Base-by-base conservation (phyloP, 148 eudicot species). In the Amaranthus cruentus region DNA sequence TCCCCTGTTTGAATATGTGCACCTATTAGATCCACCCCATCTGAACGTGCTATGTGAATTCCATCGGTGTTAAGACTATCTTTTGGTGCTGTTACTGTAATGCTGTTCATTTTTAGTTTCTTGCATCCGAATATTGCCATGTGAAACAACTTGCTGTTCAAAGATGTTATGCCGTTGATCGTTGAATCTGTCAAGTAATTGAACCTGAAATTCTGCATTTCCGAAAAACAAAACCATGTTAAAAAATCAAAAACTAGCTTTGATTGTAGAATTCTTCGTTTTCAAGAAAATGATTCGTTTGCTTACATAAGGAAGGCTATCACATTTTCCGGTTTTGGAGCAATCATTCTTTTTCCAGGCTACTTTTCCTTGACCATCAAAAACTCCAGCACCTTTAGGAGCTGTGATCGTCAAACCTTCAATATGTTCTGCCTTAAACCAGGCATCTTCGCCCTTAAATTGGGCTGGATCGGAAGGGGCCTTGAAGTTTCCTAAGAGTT, bases 21-120 rank as follows among this genome's bases (percentile, higher is more conserved):
- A 21, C 78, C 70, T 0, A 55, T 73, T 67, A 92, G 73, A 1
- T 62, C 81, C 11, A 92, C 68, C 0, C 50, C 72, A 1, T 13
- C 42, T 1, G 90, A 85, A 6, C 87, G 83, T 5, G 84, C 96
- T 0, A 92, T 59, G 77, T 87, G 93, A 66, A 88, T 85, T 1
- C 89, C 96, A 48, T 91, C 91, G 0, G 96, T 91, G 84, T 91
- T 88, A 43, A 68, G 64, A 75, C 92, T 88, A 2, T 72, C 75
- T 4, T 11, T 74, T 0, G 93, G 91, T 6, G 97, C 86, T 0
- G 46, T 64, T 12, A 84, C 55, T 2, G 65, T 79, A 47, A 85
- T 43, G 4, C 79, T 61, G 5, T 54, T 55, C 50, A 91, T 62
- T 21, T 72, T 82, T 2, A 89, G 56, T 46, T 86, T 75, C 10